A percentile compares a stretch with the other conserved stretches of the same genome.
Evolutionary conservation across 805 yeast species (phyloP).

Genomic region (Wickerhamiella sorbophila): DNA sequence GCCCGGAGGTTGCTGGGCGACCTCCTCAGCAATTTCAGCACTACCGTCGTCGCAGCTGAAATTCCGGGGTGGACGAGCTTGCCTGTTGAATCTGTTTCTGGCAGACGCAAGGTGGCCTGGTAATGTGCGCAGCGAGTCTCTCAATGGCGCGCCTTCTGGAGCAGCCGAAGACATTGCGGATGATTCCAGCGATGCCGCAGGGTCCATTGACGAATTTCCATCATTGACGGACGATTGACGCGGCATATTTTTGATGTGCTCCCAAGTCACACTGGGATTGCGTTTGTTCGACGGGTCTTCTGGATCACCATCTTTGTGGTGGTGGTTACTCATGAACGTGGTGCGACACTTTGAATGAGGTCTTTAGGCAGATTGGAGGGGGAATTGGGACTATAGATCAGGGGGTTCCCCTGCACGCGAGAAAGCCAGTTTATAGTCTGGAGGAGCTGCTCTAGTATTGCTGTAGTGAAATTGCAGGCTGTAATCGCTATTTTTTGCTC

Average conservation of each 20-base stretch:
- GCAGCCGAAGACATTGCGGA: too few species aligned
- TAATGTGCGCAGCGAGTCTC: not conserved
- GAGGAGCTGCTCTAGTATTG: too few species aligned
- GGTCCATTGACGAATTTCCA: too few species aligned
- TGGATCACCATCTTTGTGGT: not conserved
- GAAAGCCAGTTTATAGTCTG: too few species aligned
- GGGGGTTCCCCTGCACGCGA: too few species aligned
- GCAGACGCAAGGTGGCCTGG: not conserved
- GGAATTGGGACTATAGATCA: too few species aligned
- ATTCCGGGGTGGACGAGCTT: slow-evolving; percentile 1
- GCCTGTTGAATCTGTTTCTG: not conserved
- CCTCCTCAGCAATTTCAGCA: slow-evolving; percentile 5
- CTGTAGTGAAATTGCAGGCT: too few species aligned
- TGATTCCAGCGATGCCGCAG: too few species aligned
- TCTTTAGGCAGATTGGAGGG: too few species aligned
- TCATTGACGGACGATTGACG: too few species aligned
- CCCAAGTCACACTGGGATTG: not conserved
- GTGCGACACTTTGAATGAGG: too few species aligned
- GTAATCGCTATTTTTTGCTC: too few species aligned
- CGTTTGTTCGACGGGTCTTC: not conserved
- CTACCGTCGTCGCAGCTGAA: slow-evolving; percentile 13
- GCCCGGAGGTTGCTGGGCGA: slow-evolving; percentile 2
- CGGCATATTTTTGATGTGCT: not conserved
- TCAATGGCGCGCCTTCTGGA: not conserved
- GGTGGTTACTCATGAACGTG: not conserved